Evolutionary conservation across 106 monocot species (phyloP).

Genomic region (Allium fistulosum): DNA sequence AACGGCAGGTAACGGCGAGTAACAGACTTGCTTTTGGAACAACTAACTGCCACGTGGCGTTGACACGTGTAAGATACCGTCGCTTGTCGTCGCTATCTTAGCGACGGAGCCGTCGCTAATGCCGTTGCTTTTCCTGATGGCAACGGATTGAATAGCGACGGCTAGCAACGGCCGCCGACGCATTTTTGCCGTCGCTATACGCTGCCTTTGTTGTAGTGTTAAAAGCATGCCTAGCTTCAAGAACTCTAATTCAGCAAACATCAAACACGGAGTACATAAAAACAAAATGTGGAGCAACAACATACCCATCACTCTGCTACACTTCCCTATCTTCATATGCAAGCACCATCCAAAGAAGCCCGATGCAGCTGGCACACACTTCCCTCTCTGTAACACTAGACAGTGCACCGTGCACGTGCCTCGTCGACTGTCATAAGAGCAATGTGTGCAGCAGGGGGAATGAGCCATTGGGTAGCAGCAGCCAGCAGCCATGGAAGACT

Average conservation of each 20-base stretch:
- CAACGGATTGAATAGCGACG: too few relatives aligned
- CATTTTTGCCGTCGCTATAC: too few relatives aligned
- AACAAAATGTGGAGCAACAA: constrained; percentile 12
- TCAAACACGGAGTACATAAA: background rate
- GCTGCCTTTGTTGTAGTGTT: too few relatives aligned
- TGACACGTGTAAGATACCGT: too few relatives aligned
- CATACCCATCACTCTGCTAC: constrained; percentile 24
- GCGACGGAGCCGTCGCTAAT: too few relatives aligned
- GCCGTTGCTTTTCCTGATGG: too few relatives aligned
- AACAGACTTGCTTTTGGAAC: too few relatives aligned
- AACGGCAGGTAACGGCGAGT: too few relatives aligned
- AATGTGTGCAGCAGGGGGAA: background rate
- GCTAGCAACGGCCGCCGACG: too few relatives aligned
- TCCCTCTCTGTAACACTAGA: constrained; percentile 18
- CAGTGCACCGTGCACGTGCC: constrained; percentile 8
- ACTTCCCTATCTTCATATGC: constrained; percentile 27
- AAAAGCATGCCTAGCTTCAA: background rate
- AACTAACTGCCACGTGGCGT: too few relatives aligned
- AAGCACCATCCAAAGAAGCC: constrained; percentile 9
- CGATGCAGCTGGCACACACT: constrained; percentile 15
- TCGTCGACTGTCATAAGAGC: background rate
- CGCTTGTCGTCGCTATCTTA: too few relatives aligned
- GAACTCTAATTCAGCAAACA: background rate
- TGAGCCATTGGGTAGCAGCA: constrained; percentile 6
- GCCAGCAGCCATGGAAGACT: constrained; percentile 13